Base-by-base conservation (phyloP, 805 yeast genomes). In the Millerago galiae region DNA sequence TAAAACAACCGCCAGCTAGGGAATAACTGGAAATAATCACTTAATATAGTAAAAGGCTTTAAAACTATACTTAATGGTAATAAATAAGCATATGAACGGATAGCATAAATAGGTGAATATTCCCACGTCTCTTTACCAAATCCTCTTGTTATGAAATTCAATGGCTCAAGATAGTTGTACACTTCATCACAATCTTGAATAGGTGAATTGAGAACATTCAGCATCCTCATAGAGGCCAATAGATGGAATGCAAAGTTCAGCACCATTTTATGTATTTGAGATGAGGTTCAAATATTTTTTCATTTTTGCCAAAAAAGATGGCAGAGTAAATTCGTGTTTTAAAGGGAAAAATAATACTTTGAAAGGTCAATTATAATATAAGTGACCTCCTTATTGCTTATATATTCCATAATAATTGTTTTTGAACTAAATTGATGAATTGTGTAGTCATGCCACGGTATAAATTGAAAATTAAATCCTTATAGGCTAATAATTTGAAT, bases 101-200 rank as follows among this genome's bases (percentile, higher is more conserved):
- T 86, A 14, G 95, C 87, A 55, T 76, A 87, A 41, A 74, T 83
- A 0, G 97, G 96, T 0, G 96, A 86, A 60, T 90, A 91, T 58
- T 90, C 97, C 97, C 97, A 90, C 0, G 97, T 90, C 61, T 89
- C 89, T 53, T 89, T 84, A 2, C 97, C 98, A 60, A 88, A 87
- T 3, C 83, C 83, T 50, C 95, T 73, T 1, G 82, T 62, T 29
- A 90, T 51, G 40, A 83, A 70, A 58, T 91, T 90, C 44, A 91
- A 66, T 1, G 98, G 96, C 50, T 91, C 98, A 91, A 96, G 89
- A 63, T 86, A 91, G 58, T 91, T 91, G 72, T 77, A 91, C 0
- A 75, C 81, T 61, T 91, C 98, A 61, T 91, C 97, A 59, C 97
- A 90, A 54, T 90, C 98, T 2, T 93, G 77, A 24, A 91, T 82